Percentiles rank a stretch among this genome's conserved stretches.
Evolutionary conservation across 306 rosid genomes (phyloP).

Genomic region (Acmispon strigosus): DNA sequence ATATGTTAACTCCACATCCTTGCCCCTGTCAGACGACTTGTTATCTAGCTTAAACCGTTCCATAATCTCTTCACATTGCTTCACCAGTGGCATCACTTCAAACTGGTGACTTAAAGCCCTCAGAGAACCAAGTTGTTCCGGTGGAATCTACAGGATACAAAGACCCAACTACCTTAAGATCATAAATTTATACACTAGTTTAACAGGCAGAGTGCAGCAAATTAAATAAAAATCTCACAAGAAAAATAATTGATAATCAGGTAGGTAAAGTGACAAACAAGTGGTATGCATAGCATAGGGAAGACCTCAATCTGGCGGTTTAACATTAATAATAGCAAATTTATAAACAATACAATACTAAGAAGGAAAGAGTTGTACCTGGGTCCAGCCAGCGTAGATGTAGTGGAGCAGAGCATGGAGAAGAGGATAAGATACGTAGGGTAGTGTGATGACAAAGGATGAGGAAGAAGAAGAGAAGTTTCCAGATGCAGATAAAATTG

Average conservation of each 20-base stretch:
- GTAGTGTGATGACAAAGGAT: constrained; percentile 46
- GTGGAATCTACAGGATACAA: constrained; percentile 52
- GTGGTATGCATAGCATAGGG: not conserved
- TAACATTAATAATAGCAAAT: no score
- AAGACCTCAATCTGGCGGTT: no score
- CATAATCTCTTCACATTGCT: constrained; percentile 69
- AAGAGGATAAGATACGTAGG: constrained; percentile 43
- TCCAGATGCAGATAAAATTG: constrained; percentile 70
- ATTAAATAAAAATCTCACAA: not conserved
- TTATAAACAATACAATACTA: not conserved
- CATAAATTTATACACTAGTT: not conserved
- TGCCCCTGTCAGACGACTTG: constrained; percentile 40
- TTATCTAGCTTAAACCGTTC: constrained; percentile 52
- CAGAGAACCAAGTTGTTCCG: constrained; percentile 58
- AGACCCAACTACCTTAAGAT: constrained; percentile 16
- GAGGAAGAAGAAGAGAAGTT: constrained; percentile 45
- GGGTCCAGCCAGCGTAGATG: constrained; percentile 78
- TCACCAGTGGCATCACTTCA: constrained; percentile 68
- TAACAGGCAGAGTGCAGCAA: not conserved
- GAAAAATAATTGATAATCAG: no score
- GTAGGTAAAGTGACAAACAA: no score
- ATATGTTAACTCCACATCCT: constrained; percentile 56
- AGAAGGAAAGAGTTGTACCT: constrained; percentile 32
- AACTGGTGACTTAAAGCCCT: constrained; percentile 64
- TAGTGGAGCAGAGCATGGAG: constrained; percentile 76